phyloP scores from a whole-genome alignment of 768 basidiomycete species.

The Strobilomyces echinocephalus region DNA sequence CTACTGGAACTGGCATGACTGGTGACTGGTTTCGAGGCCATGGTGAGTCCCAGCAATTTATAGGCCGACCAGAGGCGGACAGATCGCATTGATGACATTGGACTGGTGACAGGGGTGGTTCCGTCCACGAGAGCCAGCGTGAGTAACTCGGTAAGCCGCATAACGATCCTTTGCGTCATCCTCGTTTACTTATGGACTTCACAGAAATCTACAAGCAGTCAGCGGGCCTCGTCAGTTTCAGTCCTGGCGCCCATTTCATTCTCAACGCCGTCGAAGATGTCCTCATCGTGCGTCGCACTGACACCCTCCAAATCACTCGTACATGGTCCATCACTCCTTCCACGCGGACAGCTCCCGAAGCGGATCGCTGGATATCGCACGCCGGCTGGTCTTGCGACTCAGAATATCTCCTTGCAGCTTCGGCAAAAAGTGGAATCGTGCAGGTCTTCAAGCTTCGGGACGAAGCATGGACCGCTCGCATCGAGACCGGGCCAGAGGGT shows the following conservation, averaged over 20 bases:
- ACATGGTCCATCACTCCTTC: slow-evolving; percentile 68
- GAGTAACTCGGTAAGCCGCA: not conserved
- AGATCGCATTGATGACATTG: slow-evolving; percentile 17
- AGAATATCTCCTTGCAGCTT: slow-evolving; percentile 79
- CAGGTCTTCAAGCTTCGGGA: slow-evolving; percentile 77
- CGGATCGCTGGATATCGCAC: slow-evolving; percentile 57
- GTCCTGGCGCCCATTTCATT: slow-evolving; percentile 83
- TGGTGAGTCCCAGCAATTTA: slow-evolving; percentile 6
- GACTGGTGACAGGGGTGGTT: slow-evolving; percentile 2
- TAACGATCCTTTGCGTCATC: slow-evolving; percentile 3
- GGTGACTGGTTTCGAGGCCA: not conserved
- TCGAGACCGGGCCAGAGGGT: slow-evolving; percentile 80
- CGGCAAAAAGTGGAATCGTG: slow-evolving; percentile 63
- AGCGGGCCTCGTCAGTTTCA: slow-evolving; percentile 67
- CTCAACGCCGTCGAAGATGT: slow-evolving; percentile 75
- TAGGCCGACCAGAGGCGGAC: not conserved
- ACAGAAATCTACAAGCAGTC: slow-evolving; percentile 82
- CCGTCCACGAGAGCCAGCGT: not conserved
- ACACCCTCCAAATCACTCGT: slow-evolving; percentile 77
- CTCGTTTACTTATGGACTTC: slow-evolving; percentile 59
- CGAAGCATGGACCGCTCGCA: slow-evolving; percentile 71
- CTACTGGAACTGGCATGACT: slow-evolving; percentile 11
- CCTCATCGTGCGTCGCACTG: slow-evolving; percentile 77
- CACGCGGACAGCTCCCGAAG: slow-evolving; percentile 37
- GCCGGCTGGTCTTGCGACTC: slow-evolving; percentile 86